phyloP scores from a whole-genome alignment of 768 basidiomycete species.

The Hypsizygus marmoreus region DNA sequence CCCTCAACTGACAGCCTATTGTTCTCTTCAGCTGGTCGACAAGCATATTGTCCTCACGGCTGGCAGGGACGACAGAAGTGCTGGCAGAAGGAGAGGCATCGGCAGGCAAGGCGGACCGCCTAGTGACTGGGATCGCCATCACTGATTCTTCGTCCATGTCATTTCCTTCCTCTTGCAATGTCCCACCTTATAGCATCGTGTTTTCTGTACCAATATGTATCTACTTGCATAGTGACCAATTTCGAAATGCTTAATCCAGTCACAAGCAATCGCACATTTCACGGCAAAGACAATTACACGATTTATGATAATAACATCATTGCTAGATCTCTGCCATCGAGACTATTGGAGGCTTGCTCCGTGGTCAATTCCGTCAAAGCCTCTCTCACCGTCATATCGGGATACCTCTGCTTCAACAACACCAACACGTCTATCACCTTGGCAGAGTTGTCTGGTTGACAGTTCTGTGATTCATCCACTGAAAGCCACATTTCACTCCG shows the following conservation, averaged over 20 bases:
- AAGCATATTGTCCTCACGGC: slow-evolving; percentile 69
- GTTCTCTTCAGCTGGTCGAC: slow-evolving; percentile 62
- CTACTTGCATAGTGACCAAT: slow-evolving; percentile 5
- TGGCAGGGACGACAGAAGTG: slow-evolving; percentile 55
- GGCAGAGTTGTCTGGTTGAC: neutral
- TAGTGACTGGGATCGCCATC: slow-evolving; percentile 60
- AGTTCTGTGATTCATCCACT: slow-evolving; percentile 21
- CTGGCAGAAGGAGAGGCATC: slow-evolving; percentile 54
- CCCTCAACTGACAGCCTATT: slow-evolving; percentile 7
- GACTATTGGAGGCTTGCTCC: slow-evolving; percentile 2
- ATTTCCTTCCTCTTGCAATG: neutral
- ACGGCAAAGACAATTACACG: too few relatives aligned
- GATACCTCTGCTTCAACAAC: slow-evolving; percentile 1
- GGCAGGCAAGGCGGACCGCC: slow-evolving; percentile 45
- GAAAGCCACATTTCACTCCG: slow-evolving; percentile 24
- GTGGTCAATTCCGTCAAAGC: slow-evolving; percentile 8
- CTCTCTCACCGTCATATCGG: slow-evolving; percentile 7
- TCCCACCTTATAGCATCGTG: slow-evolving; percentile 1
- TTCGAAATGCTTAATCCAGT: neutral
- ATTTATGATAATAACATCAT: slow-evolving; percentile 8
- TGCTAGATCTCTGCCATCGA: slow-evolving; percentile 6
- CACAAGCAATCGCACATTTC: too few relatives aligned
- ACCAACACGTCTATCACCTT: slow-evolving; percentile 3
- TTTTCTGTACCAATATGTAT: slow-evolving; percentile 11
- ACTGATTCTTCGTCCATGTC: slow-evolving; percentile 31